These are phyloP conservation scores for Planoprotostelium fungivorum DNA, from an alignment of 78 protist genomes.

Conservation along the genomic window DNA sequence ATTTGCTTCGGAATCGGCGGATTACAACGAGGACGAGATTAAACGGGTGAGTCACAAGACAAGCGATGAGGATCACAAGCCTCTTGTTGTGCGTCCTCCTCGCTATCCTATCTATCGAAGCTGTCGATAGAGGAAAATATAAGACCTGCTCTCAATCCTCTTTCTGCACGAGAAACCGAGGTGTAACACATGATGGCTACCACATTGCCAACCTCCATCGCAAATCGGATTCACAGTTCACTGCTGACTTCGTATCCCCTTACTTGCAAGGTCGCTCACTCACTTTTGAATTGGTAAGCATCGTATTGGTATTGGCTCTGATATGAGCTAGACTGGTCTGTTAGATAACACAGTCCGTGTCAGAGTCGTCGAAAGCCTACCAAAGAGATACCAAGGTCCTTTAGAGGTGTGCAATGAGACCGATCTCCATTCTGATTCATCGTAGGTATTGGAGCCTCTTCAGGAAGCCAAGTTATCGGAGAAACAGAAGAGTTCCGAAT, in stretches of 20 bases:
- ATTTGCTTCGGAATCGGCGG: too few species aligned
- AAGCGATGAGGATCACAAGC: too few species aligned
- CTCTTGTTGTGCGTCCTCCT: too few species aligned
- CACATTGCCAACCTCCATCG: background rate
- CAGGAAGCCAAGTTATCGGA: background rate
- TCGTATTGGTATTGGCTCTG: background rate
- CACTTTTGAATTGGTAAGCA: background rate
- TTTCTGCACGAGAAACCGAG: constrained; percentile 40
- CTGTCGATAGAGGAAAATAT: constrained; percentile 57
- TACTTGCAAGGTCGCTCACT: background rate
- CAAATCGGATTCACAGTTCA: background rate
- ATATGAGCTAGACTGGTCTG: constrained; percentile 1
- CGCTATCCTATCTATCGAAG: too few species aligned
- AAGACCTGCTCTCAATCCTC: constrained; percentile 41
- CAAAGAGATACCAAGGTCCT: background rate
- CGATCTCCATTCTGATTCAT: constrained; percentile 15
- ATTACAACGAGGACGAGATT: too few species aligned
- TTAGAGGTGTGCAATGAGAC: background rate
- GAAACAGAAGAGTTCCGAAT: background rate
- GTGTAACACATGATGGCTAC: background rate
- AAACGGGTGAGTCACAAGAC: too few species aligned
- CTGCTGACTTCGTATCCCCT: constrained; percentile 1
- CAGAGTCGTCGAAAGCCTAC: background rate
- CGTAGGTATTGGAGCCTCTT: constrained; percentile 13
- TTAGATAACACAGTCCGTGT: constrained; percentile 5